Evolutionary conservation across 768 basidiomycete species (phyloP), one percentile per base, ranked within the genome.

Genomic region (Rhizopogon salebrosus): DNA sequence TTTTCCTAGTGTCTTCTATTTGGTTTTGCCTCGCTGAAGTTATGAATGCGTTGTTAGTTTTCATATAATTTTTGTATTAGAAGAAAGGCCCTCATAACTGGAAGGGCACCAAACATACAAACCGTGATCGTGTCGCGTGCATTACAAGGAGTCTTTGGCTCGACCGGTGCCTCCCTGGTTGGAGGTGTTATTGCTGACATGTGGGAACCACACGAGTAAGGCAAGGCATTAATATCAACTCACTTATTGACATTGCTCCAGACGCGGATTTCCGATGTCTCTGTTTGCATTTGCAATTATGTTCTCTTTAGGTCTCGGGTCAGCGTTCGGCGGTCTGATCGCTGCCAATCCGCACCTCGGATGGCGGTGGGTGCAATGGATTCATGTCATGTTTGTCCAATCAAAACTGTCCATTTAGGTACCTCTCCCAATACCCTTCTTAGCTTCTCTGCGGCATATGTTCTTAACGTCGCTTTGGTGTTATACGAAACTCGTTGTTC

Each of bases 341-440:
- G 80, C 89, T 60, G 74, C 78, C 56, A 79, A 79, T 54, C 68
- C 72, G 0, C 69, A 69, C 27, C 68, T 90, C 5, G 75, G 75
- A 55, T 92, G 89, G 88, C 72, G 88, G 36, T 91, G 89, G 87
- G 86, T 92, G 18, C 80, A 88, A 60, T 92, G 88, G 88, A 75
- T 90, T 11, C 80, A 84, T 54, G 67, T 81, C 61, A 85, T 85
- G 84, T 81, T 45, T 51, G 61, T 27, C 27, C 38, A 41, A n/a
- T 53, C n/a, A n/a, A 41, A 49, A 49, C 49, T 51, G 49, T 20
- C 11, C 50, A 7, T 14, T 46, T 36, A 16, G 6, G 24, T n/a
- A 34, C 10, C 18, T 9, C 23, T 20, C 40, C 31, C 4, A 27
- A 39, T 42, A 41, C 48, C 50, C 43, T 46, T 38, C 41, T 60